Percentiles rank a stretch among this genome's conserved stretches.
phyloP scores from a whole-genome alignment of 2,329 filamentous ascomycete species.

The Fusarium liriodendri region DNA sequence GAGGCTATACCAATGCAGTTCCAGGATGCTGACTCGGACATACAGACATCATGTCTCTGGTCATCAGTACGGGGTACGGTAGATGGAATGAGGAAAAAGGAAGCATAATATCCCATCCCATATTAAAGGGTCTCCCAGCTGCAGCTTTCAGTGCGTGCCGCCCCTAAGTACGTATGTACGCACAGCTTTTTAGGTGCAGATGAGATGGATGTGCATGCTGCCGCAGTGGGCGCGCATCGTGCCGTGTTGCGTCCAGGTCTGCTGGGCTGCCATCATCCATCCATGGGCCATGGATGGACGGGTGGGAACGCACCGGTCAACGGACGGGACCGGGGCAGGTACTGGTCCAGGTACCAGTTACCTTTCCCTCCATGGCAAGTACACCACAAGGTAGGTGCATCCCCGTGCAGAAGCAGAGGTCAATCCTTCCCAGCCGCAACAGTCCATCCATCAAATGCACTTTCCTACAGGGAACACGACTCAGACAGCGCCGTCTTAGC shows the following conservation, averaged over 20 bases:
- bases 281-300: not conserved
- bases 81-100: slow-evolving; percentile 1
- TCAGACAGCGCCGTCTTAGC: slow-evolving; percentile 31
- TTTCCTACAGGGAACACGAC: slow-evolving; percentile 38
- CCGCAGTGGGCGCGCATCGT: slow-evolving; percentile 9
- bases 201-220: not conserved
- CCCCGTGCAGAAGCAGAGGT: not conserved
- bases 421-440: not conserved
- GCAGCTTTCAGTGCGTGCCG: not conserved
- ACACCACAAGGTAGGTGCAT: not conserved
- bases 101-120: slow-evolving; percentile 1
- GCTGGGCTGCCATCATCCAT: not conserved
- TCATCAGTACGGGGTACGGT: not conserved
- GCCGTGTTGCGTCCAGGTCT: slow-evolving; percentile 3
- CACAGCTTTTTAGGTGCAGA: not conserved
- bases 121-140: not conserved
- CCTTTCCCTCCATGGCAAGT: not conserved
- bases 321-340: slow-evolving; percentile 1
- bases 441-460: slow-evolving; percentile 8
- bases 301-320: not conserved
- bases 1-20: slow-evolving; percentile 15
- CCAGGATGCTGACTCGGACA: slow-evolving; percentile 27
- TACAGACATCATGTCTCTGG: not conserved
- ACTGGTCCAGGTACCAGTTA: slow-evolving; percentile 1
- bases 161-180: not conserved